phyloP scores from a whole-genome alignment of 495 filamentous ascomycete species.

The Penicillium arizonense region DNA sequence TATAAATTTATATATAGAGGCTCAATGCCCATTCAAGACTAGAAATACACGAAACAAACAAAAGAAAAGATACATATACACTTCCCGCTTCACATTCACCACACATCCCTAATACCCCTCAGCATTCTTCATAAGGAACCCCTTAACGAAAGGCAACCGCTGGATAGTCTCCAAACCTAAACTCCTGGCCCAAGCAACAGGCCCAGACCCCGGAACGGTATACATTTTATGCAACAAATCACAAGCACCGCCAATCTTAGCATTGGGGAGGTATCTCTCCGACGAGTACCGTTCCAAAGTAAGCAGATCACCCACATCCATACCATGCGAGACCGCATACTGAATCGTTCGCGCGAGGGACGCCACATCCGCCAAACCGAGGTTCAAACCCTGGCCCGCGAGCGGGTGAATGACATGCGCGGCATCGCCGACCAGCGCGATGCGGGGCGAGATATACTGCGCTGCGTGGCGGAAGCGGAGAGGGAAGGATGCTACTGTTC shows the following conservation, averaged over 20 bases:
- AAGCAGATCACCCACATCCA: conserved; percentile 75
- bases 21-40: conserved; percentile 7
- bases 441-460: conserved; percentile 82
- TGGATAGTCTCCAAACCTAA: conserved; percentile 77
- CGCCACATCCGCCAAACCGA: conserved; percentile 84
- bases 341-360: conserved; percentile 70
- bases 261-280: conserved; percentile 78
- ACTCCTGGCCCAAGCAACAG: conserved; percentile 73
- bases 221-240: conserved; percentile 96
- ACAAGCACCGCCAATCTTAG: conserved; percentile 81
- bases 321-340: conserved; percentile 75
- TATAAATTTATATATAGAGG: neutral
- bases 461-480: conserved; percentile 87
- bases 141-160: conserved; percentile 74
- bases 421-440: conserved; percentile 89
- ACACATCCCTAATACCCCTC: conserved; percentile 48
- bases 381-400: conserved; percentile 92
- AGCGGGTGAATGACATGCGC: conserved; percentile 94
- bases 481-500: conserved; percentile 86
- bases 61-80: conserved; percentile 4
- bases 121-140: conserved; percentile 86
- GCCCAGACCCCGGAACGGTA: conserved; percentile 63
- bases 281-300: conserved; percentile 75
- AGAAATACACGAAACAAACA: conserved; percentile 20
- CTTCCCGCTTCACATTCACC: neutral